Evolutionary conservation across 495 filamentous ascomycete genomes (phyloP), one percentile per base, ranked within the genome.

Genomic region (Geoglossum glabrum): DNA sequence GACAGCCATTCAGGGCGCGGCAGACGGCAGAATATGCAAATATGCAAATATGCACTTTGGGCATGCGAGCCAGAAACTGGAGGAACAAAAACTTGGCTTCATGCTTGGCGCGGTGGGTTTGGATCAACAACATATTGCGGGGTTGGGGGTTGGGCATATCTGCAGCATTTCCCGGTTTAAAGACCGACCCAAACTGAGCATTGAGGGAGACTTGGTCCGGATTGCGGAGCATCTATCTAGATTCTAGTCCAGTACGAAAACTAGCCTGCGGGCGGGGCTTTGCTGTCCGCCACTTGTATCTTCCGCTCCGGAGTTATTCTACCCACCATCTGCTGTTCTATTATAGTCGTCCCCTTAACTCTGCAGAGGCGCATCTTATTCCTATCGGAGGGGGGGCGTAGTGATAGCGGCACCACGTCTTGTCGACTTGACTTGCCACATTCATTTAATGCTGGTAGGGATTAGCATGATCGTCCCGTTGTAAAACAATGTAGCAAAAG

Each of bases 101-200:
- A 4, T 3, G n/a, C n/a, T 45, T 45, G 40, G 40, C n/a, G 40
- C 5, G 17, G 40, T 45, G 2, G n/a, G 10, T 19, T 45, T 1
- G 6, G 17, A 21, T 3, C 23, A 19, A 21, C n/a, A 19, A 17
- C 13, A 21, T 21, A 10, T 45, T 45, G 40, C 40, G 40, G 40
- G 40, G 40, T 19, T 28, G 28, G 40, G 40, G 40, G 40, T 19
- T 28, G 28, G n/a, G 3, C 23, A 23, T 1, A 23, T 56, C 2
- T 38, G 33, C 54, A 56, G 31, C 26, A 56, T 56, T 56, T 56
- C 30, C 54, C 54, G 15, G 31, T 56, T 36, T 56, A 21, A 38
- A 56, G 3, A 21, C 6, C 17, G 5, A 8, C 36, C 13, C 17
- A 45, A 21, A 45, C 40, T 45, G 17, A 21, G 40, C 3, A 40